These are phyloP conservation scores for Podila horticola DNA, from an alignment of 192 early-diverging fungal genomes.

Conservation along the genomic window DNA sequence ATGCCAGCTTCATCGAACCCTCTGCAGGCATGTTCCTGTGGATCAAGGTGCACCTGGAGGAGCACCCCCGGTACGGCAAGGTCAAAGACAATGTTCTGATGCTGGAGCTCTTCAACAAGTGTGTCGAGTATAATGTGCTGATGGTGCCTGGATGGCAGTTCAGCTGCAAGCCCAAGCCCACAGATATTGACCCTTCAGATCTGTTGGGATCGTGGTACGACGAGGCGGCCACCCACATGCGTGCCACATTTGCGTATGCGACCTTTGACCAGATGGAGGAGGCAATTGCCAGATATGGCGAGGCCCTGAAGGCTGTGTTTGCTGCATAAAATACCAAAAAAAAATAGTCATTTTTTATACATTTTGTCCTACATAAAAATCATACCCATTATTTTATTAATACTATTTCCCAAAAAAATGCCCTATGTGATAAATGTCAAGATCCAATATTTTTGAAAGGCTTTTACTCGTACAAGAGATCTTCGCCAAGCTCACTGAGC, in stretches of 20 bases:
- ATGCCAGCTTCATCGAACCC: constrained; percentile 62
- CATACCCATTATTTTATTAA: too few relatives aligned
- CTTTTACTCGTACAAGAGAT: constrained; percentile 20
- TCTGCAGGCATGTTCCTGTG: constrained; percentile 91
- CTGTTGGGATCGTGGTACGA: constrained; percentile 40
- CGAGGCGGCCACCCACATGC: constrained; percentile 62
- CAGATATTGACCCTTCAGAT: constrained; percentile 20
- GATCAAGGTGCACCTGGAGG: constrained; percentile 64
- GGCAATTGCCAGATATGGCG: constrained; percentile 60
- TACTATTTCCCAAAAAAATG: too few relatives aligned
- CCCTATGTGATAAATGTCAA: too few relatives aligned
- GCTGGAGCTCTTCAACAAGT: constrained; percentile 62
- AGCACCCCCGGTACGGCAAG: constrained; percentile 34
- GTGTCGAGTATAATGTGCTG: constrained; percentile 67
- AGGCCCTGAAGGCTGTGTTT: constrained; percentile 19
- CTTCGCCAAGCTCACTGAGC: constrained; percentile 33
- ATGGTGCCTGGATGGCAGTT: constrained; percentile 71
- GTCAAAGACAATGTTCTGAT: constrained; percentile 55
- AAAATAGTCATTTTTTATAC: too few relatives aligned
- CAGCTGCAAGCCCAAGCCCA: constrained; percentile 56
- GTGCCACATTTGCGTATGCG: constrained; percentile 72
- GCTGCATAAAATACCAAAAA: constrained; percentile 12
- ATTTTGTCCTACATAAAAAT: too few relatives aligned
- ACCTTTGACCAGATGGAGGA: constrained; percentile 63
- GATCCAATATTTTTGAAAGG: too few relatives aligned